Evolutionary conservation across 148 eudicot species (phyloP), one percentile per base, ranked within the genome.

Genomic region (Rhododendron ovatum): DNA sequence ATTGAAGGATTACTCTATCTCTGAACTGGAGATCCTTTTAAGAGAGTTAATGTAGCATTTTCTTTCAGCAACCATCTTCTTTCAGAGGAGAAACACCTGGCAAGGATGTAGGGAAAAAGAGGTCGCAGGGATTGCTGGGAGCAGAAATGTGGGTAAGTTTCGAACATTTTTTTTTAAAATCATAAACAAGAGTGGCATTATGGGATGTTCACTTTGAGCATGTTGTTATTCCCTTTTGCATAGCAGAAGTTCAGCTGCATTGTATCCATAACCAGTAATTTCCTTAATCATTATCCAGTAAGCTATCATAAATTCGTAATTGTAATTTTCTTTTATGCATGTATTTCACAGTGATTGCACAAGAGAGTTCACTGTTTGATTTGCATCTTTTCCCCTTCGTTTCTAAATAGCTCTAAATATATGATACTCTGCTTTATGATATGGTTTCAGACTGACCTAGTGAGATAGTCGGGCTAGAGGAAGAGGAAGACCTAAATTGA

Each of bases 1-100:
- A 53, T 28, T 75, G 30, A 74, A 30, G 45, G 10, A 48, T 74
- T 8, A 22, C 35, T 84, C 63, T 84, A 45, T 53, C 26, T 53
- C 51, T 78, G 8, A 24, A 5, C 0, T 24, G 7, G 24, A 12
- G 28, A 18, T 13, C 39, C 48, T 1, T 82, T 50, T 48, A 73
- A 41, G 59, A 82, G 57, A 74, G 53, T 87, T 24, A 69, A 53
- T 65, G 24, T 67, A 69, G 5, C 61, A 79, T 78, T 76, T 91
- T 20, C 69, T 90, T 90, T 83, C 95, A 94, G 98, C 95, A 91
- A 87, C 98, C 98, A 83, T 55, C 88, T 83, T 85, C 91, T 88
- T 83, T 87, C 24, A 86, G 75, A 87, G 91, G 83, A 80, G 94
- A 91, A 88, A 87, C 88, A 3, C 84, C 92, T 61, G 87, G 75